Evolutionary conservation across 2,329 filamentous ascomycete genomes (phyloP).

Genomic region (Daldinia sp.): DNA sequence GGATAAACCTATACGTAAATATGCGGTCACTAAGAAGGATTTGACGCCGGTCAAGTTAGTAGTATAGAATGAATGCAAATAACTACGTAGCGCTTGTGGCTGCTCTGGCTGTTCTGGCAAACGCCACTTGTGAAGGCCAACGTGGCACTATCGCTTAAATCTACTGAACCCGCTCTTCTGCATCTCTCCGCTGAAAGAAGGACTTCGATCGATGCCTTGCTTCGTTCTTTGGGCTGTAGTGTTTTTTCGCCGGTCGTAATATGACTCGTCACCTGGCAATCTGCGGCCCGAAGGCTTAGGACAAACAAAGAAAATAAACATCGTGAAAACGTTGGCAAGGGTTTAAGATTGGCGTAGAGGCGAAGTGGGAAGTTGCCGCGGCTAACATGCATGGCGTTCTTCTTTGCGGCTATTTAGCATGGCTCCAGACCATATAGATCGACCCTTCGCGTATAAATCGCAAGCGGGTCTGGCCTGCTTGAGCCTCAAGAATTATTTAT

Average conservation of each 20-base stretch:
- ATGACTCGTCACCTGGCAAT: slow-evolving; percentile 18
- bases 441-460: slow-evolving; percentile 8
- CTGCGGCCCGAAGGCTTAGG: slow-evolving; percentile 2
- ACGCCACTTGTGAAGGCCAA: slow-evolving; percentile 3
- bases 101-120: background rate
- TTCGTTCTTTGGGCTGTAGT: background rate
- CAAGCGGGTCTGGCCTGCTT: slow-evolving; percentile 2
- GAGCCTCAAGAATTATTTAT: slow-evolving; percentile 7
- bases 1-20: background rate
- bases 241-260: background rate
- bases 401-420: slow-evolving; percentile 14
- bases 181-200: background rate
- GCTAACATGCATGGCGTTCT: slow-evolving; percentile 6
- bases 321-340: background rate
- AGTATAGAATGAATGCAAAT: background rate
- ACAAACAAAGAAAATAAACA: slow-evolving; percentile 2
- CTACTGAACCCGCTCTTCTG: background rate
- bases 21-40: slow-evolving; percentile 1
- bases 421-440: slow-evolving; percentile 2
- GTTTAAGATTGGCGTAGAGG: background rate
- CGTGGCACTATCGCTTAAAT: slow-evolving; percentile 20
- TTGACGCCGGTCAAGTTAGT: background rate
- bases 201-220: slow-evolving; percentile 4
- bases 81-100: slow-evolving; percentile 15
- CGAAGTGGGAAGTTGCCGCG: slow-evolving; percentile 5